Evolutionary conservation across 257 asterid species (phyloP), one percentile per base, ranked within the genome.

Genomic region (Jacaranda copaia): DNA sequence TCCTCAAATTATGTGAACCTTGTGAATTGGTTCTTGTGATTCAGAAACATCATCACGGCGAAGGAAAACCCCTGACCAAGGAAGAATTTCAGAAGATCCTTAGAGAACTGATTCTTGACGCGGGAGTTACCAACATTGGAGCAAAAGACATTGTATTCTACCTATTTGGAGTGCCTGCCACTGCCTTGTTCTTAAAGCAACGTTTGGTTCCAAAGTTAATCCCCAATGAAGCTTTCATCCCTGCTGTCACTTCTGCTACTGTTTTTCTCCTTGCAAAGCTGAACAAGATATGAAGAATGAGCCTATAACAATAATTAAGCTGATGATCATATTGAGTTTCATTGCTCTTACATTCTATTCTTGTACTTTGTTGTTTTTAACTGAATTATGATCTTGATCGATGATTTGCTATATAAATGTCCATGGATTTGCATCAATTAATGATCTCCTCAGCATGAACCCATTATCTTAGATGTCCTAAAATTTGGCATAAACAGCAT

Each of bases 101-200:
- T 40, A 73, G 70, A 61, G 89, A 86, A 14, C 82, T 93, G 75
- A 87, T 86, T 39, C 48, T 66, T 38, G 92, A 88, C 42, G 85
- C 87, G 8, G 95, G 95, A 64, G 82, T 93, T 3, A 91, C 91
- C 19, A 91, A 88, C 36, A 69, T 81, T 64, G 98, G 90, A 77
- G 93, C 91, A 39, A 91, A 84, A 76, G 97, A 91, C 70, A 75
- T 88, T 75, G 20, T 93, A 1, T 81, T 88, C 76, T 93, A 89
- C 80, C 80, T 91, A 8, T 85, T 77, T 70, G 93, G 95, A n/a
- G 88, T 89, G 56, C 98, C 97, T 0, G 85, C 84, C 0, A 75
- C 93, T 4, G 85, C 97, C 79, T 51, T 79, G 57, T 75, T 82
- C 79, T 11, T 74, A 0, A 82, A 82, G 82, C 85, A 53, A 67